Percentiles rank a stretch among this genome's conserved stretches.
Conservation (phyloP, 2,329 filamentous ascomycete species). For the Aspergillus pseudoviridinutans region DNA sequence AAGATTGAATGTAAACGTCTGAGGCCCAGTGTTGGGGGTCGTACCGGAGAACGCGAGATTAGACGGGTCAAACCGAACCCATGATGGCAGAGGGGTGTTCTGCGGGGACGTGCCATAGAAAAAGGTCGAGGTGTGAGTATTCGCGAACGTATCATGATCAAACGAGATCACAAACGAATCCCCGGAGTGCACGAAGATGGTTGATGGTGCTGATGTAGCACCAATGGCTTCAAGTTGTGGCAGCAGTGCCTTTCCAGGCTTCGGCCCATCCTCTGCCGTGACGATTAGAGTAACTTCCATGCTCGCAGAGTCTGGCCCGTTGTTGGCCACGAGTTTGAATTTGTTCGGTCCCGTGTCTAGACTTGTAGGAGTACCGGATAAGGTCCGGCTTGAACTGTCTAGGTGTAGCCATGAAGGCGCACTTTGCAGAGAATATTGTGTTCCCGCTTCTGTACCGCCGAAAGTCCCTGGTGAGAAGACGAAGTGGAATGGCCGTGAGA, state of each 20-base stretch:
- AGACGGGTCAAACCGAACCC: constrained; percentile 69
- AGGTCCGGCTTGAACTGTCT: constrained; percentile 58
- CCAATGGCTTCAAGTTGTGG: constrained; percentile 35
- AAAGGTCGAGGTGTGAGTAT: constrained; percentile 50
- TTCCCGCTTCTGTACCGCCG: constrained; percentile 49
- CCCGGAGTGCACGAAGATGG: constrained; percentile 37
- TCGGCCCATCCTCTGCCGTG: constrained; percentile 45
- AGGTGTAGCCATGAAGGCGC: constrained; percentile 73
- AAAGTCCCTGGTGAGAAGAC: constrained; percentile 61
- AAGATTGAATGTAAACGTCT: constrained; percentile 67
- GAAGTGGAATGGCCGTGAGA: constrained; percentile 51
- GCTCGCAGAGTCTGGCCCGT: constrained; percentile 58
- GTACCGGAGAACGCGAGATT: constrained; percentile 66
- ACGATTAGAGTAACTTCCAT: constrained; percentile 70
- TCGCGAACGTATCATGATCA: constrained; percentile 64
- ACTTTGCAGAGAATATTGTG: constrained; percentile 63
- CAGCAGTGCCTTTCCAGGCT: constrained; percentile 30
- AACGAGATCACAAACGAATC: constrained; percentile 65
- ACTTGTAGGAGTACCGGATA: constrained; percentile 66
- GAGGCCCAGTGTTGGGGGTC: constrained; percentile 66
- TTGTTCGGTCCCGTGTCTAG: constrained; percentile 55
- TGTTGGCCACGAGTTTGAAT: constrained; percentile 67
- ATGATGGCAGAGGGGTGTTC: constrained; percentile 79
- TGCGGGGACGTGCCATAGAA: constrained; percentile 76
- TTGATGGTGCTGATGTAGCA: constrained; percentile 36